A percentile compares a stretch with the other conserved stretches of the same genome.
phyloP scores from a whole-genome alignment of 306 rosid genomes.

The Delonix regia region DNA sequence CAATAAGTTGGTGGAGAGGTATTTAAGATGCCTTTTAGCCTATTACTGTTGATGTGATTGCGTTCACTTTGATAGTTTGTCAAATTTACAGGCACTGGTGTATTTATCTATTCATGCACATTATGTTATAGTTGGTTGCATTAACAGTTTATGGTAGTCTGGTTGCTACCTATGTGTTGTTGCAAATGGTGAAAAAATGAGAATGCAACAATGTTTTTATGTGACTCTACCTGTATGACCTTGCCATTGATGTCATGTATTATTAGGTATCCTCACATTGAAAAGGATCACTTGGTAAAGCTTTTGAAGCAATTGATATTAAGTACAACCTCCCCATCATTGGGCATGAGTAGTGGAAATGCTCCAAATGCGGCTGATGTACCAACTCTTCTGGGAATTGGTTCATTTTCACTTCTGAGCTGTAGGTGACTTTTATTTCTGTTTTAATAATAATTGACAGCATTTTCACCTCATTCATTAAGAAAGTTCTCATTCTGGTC shows the following conservation, averaged over 20 bases:
- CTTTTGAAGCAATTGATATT: constrained; percentile 88
- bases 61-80: constrained; percentile 29
- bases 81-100: neutral
- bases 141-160: constrained; percentile 1
- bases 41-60: neutral
- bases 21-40: constrained; percentile 35
- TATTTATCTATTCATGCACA: constrained; percentile 31
- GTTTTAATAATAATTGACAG: constrained; percentile 11
- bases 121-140: constrained; percentile 24
- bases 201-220: constrained; percentile 19
- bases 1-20: constrained; percentile 80
- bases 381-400: constrained; percentile 90
- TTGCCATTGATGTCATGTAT: constrained; percentile 35
- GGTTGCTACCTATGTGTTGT: constrained; percentile 4
- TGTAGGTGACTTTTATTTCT: constrained; percentile 60
- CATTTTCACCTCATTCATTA: neutral
- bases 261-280: constrained; percentile 85
- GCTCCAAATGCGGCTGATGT: constrained; percentile 95
- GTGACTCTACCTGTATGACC: constrained; percentile 9
- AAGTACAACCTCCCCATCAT: constrained; percentile 58
- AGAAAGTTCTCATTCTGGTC: neutral
- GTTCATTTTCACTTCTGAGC: constrained; percentile 85
- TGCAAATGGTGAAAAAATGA: constrained; percentile 26
- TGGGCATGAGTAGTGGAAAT: constrained; percentile 57
- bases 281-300: constrained; percentile 87